Evolutionary conservation across 306 rosid species (phyloP), one percentile per base, ranked within the genome.

Genomic region (Dryas alaskensis): DNA sequence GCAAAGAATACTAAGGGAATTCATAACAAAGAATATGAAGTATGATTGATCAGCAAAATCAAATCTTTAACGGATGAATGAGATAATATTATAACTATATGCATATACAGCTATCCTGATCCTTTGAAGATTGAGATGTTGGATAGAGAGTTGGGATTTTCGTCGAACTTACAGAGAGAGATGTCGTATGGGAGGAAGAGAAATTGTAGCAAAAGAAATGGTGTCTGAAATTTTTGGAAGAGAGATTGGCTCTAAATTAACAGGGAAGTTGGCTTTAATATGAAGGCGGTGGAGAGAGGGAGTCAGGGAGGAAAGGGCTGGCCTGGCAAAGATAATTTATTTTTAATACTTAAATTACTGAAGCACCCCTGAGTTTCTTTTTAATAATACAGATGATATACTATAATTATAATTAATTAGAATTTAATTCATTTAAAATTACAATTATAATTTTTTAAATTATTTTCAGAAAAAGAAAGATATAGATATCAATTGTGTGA

Each of bases 11-110:
- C 70, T 74, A 61, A 76, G 37, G 39, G 81, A 50, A 72, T 64
- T 89, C 93, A 87, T 84, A 16, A 31, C 81, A 27, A 70, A 49
- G n/a, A 60, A 67, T 7, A 70, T 63, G 31, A 62, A n/a, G 2
- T 19, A 52, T 10, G 73, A 75, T 47, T 39, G 70, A 67, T 4
- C 31, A 61, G 57, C 12, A 80, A 80, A 63, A 39, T 47, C 52
- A 9, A 31, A 72, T 11, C 52, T 39, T 45, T 45, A 40, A 52
- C 39, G 39, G 31, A 63, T 5, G 57, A 4, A 69, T 9, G 31
- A 51, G 61, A 62, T 14, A 5, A 39, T 37, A 45, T 72, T 67
- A 50, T n/a, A 67, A 44, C 64, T 16, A 49, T 17, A 73, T 69
- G 70, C 54, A 67, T 44, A 51, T 42, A 58, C 42, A 52, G 53